Evolutionary conservation across 345 rosid genomes (phyloP).

Genomic region (Eucalyptus caleyi): DNA sequence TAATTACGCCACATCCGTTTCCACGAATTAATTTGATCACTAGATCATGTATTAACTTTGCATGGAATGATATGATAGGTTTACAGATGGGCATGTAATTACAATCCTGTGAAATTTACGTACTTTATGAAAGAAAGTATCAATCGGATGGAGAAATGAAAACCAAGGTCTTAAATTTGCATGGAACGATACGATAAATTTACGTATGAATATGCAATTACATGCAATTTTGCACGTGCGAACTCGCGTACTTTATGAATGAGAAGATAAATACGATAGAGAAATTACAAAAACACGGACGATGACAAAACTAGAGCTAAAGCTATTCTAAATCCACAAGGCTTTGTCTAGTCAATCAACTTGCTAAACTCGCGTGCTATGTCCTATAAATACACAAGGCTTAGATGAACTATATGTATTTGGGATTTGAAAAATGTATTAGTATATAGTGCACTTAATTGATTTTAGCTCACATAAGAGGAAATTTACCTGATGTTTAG

Average conservation of each 20-base stretch:
- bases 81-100: not conserved
- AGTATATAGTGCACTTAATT: not conserved
- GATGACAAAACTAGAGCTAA: not conserved
- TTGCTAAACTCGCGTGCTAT: not conserved
- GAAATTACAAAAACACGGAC: not conserved
- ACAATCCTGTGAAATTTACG: not conserved
- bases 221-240: not conserved
- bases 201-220: not conserved
- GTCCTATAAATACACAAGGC: not conserved
- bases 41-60: not conserved
- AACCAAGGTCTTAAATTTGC: not conserved
- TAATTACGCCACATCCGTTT: not conserved
- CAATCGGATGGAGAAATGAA: not conserved
- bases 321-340: not conserved
- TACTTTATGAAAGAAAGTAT: not conserved
- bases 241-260: not conserved
- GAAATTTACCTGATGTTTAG: not conserved
- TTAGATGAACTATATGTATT: not conserved
- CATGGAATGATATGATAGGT: not conserved
- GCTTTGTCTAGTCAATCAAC: not conserved
- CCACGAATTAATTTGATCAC: not conserved
- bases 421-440: not conserved
- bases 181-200: not conserved
- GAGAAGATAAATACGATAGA: not conserved
- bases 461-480: not conserved